Conservation (phyloP, 2,329 filamentous ascomycete genomes). For the Xylaria polymorpha region DNA sequence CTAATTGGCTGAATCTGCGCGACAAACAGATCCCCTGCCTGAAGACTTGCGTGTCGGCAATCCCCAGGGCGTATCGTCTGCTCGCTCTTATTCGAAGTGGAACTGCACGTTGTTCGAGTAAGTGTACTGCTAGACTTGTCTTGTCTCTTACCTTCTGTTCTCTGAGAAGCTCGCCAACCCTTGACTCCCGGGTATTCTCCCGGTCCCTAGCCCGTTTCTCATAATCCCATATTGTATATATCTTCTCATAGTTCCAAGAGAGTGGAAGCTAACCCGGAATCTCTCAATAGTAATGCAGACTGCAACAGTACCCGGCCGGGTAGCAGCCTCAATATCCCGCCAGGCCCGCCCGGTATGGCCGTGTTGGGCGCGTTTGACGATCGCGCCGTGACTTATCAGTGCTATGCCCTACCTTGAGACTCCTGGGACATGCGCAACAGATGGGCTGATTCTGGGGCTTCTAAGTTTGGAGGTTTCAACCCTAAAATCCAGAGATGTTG, state of each 20-base stretch:
- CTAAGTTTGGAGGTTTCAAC: background rate
- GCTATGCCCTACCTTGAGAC: conserved; percentile 30
- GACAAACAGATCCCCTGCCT: conserved; percentile 39
- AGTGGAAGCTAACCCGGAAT: background rate
- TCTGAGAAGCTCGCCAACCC: too few species aligned
- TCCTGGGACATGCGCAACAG: background rate
- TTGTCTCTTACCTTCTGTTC: too few species aligned
- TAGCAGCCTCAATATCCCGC: conserved; percentile 38
- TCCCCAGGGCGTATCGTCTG: conserved; percentile 45
- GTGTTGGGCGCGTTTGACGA: conserved; percentile 41
- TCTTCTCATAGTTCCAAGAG: background rate
- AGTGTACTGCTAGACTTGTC: conserved; percentile 18
- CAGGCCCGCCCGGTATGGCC: conserved; percentile 37
- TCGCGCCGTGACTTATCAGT: conserved; percentile 40
- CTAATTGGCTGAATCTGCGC: background rate
- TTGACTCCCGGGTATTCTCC: too few species aligned
- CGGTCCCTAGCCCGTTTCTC: background rate
- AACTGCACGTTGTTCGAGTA: conserved; percentile 45
- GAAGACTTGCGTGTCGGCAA: conserved; percentile 42
- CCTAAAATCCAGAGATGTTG: background rate
- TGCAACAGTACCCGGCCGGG: conserved; percentile 37
- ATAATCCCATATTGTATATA: background rate
- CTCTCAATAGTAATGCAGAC: conserved; percentile 34
- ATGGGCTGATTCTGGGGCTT: background rate
- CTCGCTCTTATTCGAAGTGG: conserved; percentile 43